These are phyloP conservation scores for Stephanodiscus triporus DNA, from an alignment of 108 stramenopile genomes.

Conservation along the genomic window DNA sequence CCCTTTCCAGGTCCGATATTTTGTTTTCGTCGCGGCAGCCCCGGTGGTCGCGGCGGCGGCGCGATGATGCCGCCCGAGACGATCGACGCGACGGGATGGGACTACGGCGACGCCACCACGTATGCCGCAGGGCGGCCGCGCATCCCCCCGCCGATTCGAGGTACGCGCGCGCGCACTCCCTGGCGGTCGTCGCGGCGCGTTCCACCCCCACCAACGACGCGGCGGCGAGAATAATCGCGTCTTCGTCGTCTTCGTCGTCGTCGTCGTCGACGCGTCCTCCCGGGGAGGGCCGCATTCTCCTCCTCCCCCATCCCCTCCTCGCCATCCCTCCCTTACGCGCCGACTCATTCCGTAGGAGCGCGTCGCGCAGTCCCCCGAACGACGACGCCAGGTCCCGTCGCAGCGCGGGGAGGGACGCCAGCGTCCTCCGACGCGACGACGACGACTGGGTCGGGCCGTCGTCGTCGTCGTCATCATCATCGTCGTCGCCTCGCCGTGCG, in stretches of 20 bases:
- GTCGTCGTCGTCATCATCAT: too few species aligned
- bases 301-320: neutral
- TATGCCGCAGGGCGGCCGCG: neutral
- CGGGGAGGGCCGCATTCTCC: neutral
- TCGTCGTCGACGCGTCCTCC: neutral
- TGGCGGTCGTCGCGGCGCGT: neutral
- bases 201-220: neutral
- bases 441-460: neutral
- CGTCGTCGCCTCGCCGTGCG: neutral
- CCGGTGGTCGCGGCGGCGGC: too few species aligned
- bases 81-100: too few species aligned
- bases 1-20: conserved; percentile 19
- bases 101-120: neutral
- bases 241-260: neutral
- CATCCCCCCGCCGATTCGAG: neutral
- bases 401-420: neutral
- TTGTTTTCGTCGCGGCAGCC: neutral
- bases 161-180: neutral
- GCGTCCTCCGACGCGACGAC: neutral
- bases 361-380: neutral
- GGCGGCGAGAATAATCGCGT: too few species aligned
- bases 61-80: neutral
- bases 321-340: neutral
- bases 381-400: neutral
- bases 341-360: too few species aligned